Base-by-base conservation (phyloP, 2,329 filamentous ascomycete genomes). In the Fusarium robinianum region DNA sequence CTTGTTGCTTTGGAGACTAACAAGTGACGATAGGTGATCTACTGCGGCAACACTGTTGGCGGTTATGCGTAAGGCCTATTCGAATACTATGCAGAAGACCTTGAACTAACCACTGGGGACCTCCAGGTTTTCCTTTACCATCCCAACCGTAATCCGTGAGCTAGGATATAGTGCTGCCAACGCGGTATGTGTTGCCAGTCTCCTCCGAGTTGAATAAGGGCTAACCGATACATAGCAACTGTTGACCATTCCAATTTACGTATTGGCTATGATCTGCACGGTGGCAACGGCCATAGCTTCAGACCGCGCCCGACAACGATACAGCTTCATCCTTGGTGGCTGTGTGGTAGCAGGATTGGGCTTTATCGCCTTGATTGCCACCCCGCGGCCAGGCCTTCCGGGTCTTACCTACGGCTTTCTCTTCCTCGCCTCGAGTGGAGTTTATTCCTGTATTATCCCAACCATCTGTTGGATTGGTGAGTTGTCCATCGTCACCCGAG, bases 11-110 rank as follows among this genome's bases (percentile, higher is more conserved):
- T n/a, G n/a, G n/a, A n/a, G n/a, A n/a, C n/a, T n/a, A n/a, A n/a
- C n/a, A n/a, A n/a, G n/a, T n/a, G n/a, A n/a, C n/a, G n/a, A n/a
- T n/a, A n/a, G n/a, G n/a, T n/a, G n/a, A n/a, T 44, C 2, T 38
- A 33, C 27, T 44, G 27, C 34, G 41, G 41, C 2, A 38, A 44
- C 33, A 39, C n/a, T n/a, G n/a, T n/a, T n/a, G n/a, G n/a, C n/a
- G n/a, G n/a, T n/a, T n/a, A n/a, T n/a, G n/a, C n/a, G n/a, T n/a
- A n/a, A n/a, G n/a, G n/a, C n/a, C n/a, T n/a, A n/a, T n/a, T n/a
- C n/a, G n/a, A n/a, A n/a, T n/a, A n/a, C n/a, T n/a, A n/a, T n/a
- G n/a, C n/a, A 29, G 12, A 6, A 6, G n/a, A 6, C n/a, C 12
- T 15, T 8, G n/a, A 29, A 18, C 18, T 33, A 21, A 33, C 27